phyloP scores from a whole-genome alignment of 805 yeast genomes.

The Spathaspora girioi region DNA sequence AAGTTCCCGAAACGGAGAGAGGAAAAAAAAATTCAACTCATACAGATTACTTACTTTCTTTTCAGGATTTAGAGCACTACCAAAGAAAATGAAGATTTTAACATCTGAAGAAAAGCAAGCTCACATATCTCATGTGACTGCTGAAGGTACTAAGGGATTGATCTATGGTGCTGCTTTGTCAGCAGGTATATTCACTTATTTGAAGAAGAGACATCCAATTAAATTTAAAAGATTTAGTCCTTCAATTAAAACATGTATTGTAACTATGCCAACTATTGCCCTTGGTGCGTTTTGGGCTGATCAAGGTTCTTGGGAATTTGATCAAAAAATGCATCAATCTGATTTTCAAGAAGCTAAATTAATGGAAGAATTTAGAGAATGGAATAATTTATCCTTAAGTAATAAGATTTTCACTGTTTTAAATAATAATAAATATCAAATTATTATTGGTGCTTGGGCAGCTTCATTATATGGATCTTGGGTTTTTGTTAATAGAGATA shows the following conservation, averaged over 20 bases:
- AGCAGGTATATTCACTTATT: slow-evolving; percentile 27
- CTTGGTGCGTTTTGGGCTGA: slow-evolving; percentile 40
- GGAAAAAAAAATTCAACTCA: not conserved
- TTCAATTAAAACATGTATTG: slow-evolving; percentile 33
- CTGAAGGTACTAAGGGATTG: slow-evolving; percentile 38
- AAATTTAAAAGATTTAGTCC: slow-evolving; percentile 33
- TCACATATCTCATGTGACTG: slow-evolving; percentile 29
- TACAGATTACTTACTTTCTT: not conserved
- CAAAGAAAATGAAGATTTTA: slow-evolving; percentile 31
- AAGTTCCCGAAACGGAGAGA: not conserved
- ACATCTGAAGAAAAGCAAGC: slow-evolving; percentile 37
- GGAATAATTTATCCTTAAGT: slow-evolving; percentile 27
- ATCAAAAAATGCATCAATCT: slow-evolving; percentile 31
- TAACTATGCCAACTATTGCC: slow-evolving; percentile 38
- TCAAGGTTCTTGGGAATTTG: slow-evolving; percentile 43
- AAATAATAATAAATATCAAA: slow-evolving; percentile 31
- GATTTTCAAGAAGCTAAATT: slow-evolving; percentile 23
- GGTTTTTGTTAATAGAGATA: slow-evolving; percentile 68
- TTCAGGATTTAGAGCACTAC: not conserved
- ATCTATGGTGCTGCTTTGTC: slow-evolving; percentile 31
- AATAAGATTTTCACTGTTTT: slow-evolving; percentile 29
- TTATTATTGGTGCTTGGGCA: slow-evolving; percentile 36
- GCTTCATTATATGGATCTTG: slow-evolving; percentile 61
- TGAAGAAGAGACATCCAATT: slow-evolving; percentile 30
- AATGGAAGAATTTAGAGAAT: slow-evolving; percentile 31